Conservation (phyloP, 805 yeast genomes). For the Yarrowia alimentaria region DNA sequence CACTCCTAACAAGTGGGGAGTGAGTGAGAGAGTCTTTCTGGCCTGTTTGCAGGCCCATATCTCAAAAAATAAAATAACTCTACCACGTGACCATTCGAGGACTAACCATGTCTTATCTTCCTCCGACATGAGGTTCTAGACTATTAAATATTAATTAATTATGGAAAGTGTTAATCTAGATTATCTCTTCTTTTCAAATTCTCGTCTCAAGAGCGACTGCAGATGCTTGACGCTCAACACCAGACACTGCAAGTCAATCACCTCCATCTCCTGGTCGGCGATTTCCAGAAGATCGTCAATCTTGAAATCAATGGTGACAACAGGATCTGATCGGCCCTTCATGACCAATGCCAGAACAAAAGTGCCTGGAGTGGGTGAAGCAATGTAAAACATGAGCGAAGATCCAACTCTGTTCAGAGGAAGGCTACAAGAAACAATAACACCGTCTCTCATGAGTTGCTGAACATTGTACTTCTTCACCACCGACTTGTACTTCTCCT, state of each 20-base stretch:
- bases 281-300: conserved; percentile 41
- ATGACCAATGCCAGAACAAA: conserved; percentile 38
- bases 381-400: conserved; percentile 33
- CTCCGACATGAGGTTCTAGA: too few species aligned
- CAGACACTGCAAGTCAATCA: conserved; percentile 37
- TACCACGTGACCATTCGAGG: too few species aligned
- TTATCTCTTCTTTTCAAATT: conserved; percentile 32
- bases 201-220: conserved; percentile 35
- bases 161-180: too few species aligned
- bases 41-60: too few species aligned
- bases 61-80: too few species aligned
- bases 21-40: too few species aligned
- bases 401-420: conserved; percentile 31
- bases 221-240: conserved; percentile 35
- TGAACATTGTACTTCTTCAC: conserved; percentile 35
- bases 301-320: conserved; percentile 38
- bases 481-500: too few species aligned
- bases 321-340: conserved; percentile 38
- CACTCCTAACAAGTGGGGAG: too few species aligned
- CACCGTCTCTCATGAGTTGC: conserved; percentile 36
- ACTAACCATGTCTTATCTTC: too few species aligned
- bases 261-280: conserved; percentile 32
- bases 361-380: conserved; percentile 38
- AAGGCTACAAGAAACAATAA: conserved; percentile 35
- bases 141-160: too few species aligned